Conservation (phyloP, 2,329 filamentous ascomycete species). For the Trichoderma citrinoviride region DNA sequence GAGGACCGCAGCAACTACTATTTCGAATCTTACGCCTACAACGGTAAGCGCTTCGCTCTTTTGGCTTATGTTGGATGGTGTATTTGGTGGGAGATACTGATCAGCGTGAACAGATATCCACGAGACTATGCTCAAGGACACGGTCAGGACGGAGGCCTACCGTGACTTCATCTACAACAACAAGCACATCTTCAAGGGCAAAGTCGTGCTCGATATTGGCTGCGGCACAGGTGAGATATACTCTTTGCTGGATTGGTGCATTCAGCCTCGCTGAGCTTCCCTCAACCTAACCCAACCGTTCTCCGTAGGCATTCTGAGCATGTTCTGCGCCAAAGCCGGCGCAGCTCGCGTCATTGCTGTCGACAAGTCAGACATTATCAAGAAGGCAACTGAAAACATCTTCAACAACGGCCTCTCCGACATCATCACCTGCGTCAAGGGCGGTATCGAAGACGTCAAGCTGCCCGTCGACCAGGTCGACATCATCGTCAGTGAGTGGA, state of each 20-base stretch:
- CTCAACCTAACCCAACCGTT: neutral
- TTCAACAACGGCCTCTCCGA: conserved; percentile 74
- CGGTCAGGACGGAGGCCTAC: conserved; percentile 84
- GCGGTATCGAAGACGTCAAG: conserved; percentile 82
- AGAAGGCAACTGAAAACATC: conserved; percentile 81
- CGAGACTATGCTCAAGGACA: conserved; percentile 92
- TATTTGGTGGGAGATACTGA: neutral
- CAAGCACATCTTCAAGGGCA: conserved; percentile 80
- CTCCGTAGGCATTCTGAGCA: conserved; percentile 71
- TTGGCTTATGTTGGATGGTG: neutral
- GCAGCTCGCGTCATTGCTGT: conserved; percentile 85
- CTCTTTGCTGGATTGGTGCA: too few species aligned
- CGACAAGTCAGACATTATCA: conserved; percentile 87
- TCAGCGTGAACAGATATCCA: conserved; percentile 65
- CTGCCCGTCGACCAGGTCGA: conserved; percentile 80
- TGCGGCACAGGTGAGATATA: conserved; percentile 63
- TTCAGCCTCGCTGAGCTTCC: neutral
- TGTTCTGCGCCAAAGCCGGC: conserved; percentile 91
- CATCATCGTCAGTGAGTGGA: conserved; percentile 96
- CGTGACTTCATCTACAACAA: conserved; percentile 93
- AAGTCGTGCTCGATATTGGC: conserved; percentile 86
- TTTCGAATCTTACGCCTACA: conserved; percentile 61
- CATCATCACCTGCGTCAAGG: conserved; percentile 74
- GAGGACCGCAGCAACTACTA: conserved; percentile 45
- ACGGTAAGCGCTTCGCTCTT: conserved; percentile 46